A percentile compares a stretch with the other conserved stretches of the same genome.
phyloP scores from a whole-genome alignment of 2,329 filamentous ascomycete genomes.

The Stemphylium vesicarium region DNA sequence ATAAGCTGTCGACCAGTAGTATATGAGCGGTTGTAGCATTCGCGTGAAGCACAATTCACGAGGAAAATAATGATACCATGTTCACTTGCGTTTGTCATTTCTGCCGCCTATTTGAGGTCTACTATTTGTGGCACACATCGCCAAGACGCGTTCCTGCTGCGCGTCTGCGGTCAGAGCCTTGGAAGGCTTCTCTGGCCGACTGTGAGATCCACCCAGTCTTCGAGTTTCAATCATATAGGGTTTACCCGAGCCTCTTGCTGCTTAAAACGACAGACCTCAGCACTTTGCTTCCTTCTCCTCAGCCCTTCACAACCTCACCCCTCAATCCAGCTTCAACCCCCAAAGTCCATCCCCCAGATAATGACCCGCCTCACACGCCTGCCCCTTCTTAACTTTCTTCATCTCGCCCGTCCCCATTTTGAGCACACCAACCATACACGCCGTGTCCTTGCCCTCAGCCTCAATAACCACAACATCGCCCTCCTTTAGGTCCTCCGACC shows the following conservation, averaged over 20 bases:
- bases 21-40: neutral
- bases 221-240: neutral
- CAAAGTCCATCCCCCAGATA: conserved; percentile 94
- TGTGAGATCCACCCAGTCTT: neutral
- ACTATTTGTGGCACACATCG: neutral
- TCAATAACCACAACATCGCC: conserved; percentile 87
- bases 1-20: conserved; percentile 11
- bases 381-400: conserved; percentile 91
- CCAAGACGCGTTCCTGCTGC: neutral
- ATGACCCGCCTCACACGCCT: conserved; percentile 92
- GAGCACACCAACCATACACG: conserved; percentile 84
- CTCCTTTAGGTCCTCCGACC: conserved; percentile 72
- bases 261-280: neutral
- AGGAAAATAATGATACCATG: conserved; percentile 42
- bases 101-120: neutral
- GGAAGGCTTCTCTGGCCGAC: neutral
- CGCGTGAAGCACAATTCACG: conserved; percentile 7
- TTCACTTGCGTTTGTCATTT: conserved; percentile 12
- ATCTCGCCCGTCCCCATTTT: conserved; percentile 88
- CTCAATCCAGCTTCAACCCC: conserved; percentile 69
- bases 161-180: neutral
- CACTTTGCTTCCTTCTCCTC: neutral
- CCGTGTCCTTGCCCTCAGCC: conserved; percentile 92
- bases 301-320: neutral
- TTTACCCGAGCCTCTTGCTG: neutral